Evolutionary conservation across 2,329 filamentous ascomycete genomes (phyloP), one percentile per base, ranked within the genome.

Genomic region (Nothophoma quercina): DNA sequence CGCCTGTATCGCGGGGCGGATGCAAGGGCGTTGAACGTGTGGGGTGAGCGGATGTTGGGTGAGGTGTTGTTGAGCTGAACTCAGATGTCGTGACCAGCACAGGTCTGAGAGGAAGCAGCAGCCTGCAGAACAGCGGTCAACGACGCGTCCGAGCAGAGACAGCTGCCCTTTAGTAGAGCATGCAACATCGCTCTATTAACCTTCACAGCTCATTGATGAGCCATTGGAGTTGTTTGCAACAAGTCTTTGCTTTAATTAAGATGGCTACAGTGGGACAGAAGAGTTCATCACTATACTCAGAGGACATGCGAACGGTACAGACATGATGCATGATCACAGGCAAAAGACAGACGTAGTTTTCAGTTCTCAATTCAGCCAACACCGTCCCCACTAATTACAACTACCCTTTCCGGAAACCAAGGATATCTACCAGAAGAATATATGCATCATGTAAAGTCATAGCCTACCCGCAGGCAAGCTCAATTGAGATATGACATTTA

Each of bases 401-500:
- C 58, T 65, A 65, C 63, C 63, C 58, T 60, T 59, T 62, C 44
- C 58, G 51, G 57, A 41, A 60, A 46, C 61, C 52, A 65, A 63
- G 61, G 61, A 60, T 65, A 63, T 66, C 56, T 63, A 60, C 59
- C 28, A 44, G 55, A 64, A 67, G 48, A 54, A 60, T 63, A 56
- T 60, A 64, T 59, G 56, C 58, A 67, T 72, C 70, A 56, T 74
- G 70, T 67, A 73, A 73, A 69, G 70, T 72, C 71, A 73, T 73
- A 74, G 71, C 70, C 60, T 67, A 60, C 63, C 62, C 48, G 50
- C 32, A 23, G 55, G 59, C 56, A 66, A 56, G 68, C 65, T 70
- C 33, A 65, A 54, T 69, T 69, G 63, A 62, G 62, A 60, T 48
- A 69, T 72, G 71, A 72, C 69, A 55, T 74, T 74, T 75, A 75